Evolutionary conservation across 208 protist species (phyloP).

Genomic region (Kentomonas sorsogonicus): DNA sequence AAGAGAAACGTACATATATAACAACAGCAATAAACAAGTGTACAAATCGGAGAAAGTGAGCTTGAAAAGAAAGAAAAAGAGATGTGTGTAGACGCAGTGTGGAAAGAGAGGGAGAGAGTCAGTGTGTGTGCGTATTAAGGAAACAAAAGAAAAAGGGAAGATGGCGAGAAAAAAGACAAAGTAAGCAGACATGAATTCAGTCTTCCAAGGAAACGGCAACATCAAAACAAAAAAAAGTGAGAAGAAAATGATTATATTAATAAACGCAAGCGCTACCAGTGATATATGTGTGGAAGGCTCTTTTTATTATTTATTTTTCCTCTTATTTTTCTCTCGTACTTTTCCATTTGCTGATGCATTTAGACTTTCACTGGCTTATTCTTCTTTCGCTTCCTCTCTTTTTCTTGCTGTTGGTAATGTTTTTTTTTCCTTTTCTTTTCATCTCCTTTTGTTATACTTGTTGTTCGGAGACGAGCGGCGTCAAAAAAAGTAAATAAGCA

Average conservation of each 20-base stretch:
- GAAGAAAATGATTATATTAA: not conserved
- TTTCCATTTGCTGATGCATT: too few relatives aligned
- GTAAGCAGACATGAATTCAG: not conserved
- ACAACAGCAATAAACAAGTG: not conserved
- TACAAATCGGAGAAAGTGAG: too few relatives aligned
- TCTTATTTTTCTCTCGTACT: constrained; percentile 2
- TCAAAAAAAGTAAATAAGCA: too few relatives aligned
- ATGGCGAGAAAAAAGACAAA: not conserved
- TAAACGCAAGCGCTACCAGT: not conserved
- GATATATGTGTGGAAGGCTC: not conserved
- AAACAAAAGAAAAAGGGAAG: constrained; percentile 11
- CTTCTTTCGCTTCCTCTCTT: too few relatives aligned
- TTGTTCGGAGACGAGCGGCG: too few relatives aligned
- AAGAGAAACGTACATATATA: not conserved
- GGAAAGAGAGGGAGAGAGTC: not conserved
- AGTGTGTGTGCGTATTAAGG: not conserved
- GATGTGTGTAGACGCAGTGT: not conserved
- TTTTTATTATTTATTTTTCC: constrained; percentile 1
- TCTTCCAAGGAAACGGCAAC: constrained; percentile 1
- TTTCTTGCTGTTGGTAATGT: too few relatives aligned
- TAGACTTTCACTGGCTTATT: too few relatives aligned
- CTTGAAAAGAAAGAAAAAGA: constrained; percentile 12
- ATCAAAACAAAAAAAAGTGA: constrained; percentile 6
- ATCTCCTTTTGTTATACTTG: too few relatives aligned
- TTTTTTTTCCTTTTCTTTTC: too few relatives aligned